Conservation (phyloP, 805 yeast genomes). For the Lachancea quebecensis region DNA sequence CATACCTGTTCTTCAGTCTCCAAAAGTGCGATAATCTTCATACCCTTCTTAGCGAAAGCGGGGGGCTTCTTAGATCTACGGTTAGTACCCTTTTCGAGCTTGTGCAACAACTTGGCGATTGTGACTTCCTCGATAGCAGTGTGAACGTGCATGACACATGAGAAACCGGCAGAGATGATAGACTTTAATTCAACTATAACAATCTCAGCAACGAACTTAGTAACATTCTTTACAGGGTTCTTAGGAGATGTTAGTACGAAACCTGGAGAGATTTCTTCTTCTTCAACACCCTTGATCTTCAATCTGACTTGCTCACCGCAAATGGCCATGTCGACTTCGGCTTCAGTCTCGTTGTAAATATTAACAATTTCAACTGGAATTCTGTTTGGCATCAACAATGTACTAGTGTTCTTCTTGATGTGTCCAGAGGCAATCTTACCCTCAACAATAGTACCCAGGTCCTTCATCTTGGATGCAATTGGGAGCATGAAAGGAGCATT, state of each 20-base stretch:
- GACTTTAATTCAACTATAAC: conserved; percentile 96
- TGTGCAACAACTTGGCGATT: conserved; percentile 76
- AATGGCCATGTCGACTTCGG: conserved; percentile 79
- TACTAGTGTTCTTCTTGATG: conserved; percentile 66
- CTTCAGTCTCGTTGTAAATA: conserved; percentile 92
- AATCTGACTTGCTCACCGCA: conserved; percentile 97
- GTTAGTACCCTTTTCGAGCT: conserved; percentile 93
- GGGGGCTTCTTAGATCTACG: conserved; percentile 95
- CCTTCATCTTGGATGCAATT: conserved; percentile 88
- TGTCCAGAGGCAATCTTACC: conserved; percentile 98
- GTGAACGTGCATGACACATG: conserved; percentile 98
- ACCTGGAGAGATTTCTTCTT: conserved; percentile 90
- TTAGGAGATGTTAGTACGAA: conserved; percentile 81
- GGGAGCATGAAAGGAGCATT: conserved; percentile 98
- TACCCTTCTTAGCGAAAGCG: conserved; percentile 97
- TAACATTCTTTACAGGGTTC: conserved; percentile 86
- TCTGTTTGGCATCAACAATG: conserved; percentile 91
- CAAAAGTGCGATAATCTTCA: conserved; percentile 91
- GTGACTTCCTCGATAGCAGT: conserved; percentile 96
- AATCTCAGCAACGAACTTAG: conserved; percentile 89
- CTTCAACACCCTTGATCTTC: conserved; percentile 91
- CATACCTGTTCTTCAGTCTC: conserved; percentile 86
- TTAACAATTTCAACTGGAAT: conserved; percentile 74
- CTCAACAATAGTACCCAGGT: conserved; percentile 94
- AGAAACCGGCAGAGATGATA: conserved; percentile 88